Conservation (phyloP, 495 filamentous ascomycete species). For the Aspergillus egyptiacus region DNA sequence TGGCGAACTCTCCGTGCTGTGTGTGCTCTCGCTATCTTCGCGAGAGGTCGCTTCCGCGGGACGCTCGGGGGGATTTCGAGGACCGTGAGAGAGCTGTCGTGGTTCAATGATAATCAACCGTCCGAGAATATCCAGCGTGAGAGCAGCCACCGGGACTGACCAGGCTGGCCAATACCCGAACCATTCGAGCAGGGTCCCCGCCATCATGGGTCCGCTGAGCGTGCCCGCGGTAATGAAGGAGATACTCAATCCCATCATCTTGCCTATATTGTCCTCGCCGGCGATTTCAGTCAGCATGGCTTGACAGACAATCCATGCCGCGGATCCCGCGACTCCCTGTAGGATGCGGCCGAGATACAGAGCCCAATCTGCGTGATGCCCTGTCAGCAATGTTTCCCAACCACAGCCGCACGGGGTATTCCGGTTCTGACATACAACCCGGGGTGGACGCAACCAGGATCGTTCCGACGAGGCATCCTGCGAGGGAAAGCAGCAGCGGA, state of each 20-base stretch:
- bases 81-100: neutral
- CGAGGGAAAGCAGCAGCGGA: slow-evolving; percentile 14
- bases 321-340: slow-evolving; percentile 17
- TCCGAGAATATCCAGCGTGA: slow-evolving; percentile 20
- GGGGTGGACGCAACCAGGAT: slow-evolving; percentile 13
- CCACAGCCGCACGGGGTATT: neutral
- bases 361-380: slow-evolving; percentile 8
- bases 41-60: too few relatives aligned
- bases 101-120: slow-evolving; percentile 26
- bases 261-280: slow-evolving; percentile 18
- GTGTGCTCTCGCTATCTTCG: too few relatives aligned
- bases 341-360: slow-evolving; percentile 23
- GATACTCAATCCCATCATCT: slow-evolving; percentile 15
- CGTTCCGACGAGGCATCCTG: slow-evolving; percentile 11
- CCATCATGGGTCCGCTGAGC: slow-evolving; percentile 18
- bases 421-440: slow-evolving; percentile 6
- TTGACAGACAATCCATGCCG: slow-evolving; percentile 22
- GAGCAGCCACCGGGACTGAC: slow-evolving; percentile 19
- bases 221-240: slow-evolving; percentile 20
- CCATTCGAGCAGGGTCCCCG: slow-evolving; percentile 21
- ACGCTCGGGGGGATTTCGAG: neutral
- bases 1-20: too few relatives aligned
- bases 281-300: slow-evolving; percentile 22
- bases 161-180: slow-evolving; percentile 27
- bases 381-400: neutral